Evolutionary conservation across 345 rosid genomes (phyloP).

Genomic region (Populus ilicifolia): DNA sequence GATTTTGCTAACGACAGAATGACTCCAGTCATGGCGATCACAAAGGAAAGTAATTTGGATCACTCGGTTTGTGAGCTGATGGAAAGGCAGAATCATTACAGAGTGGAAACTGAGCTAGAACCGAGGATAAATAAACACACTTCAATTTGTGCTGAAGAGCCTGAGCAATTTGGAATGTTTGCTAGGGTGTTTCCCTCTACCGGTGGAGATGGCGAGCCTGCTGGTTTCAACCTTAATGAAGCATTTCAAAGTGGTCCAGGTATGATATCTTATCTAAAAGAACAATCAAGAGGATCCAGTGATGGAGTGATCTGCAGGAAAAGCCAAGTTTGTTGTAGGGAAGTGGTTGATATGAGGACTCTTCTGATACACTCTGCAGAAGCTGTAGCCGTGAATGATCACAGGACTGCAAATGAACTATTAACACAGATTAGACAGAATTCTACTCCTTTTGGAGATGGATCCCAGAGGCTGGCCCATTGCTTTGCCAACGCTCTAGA

Average conservation of each 20-base stretch:
- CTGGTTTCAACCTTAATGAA: conserved; percentile 21
- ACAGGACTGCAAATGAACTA: conserved; percentile 41
- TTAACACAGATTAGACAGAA: conserved; percentile 55
- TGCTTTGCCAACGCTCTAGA: conserved; percentile 58
- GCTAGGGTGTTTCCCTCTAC: conserved; percentile 10
- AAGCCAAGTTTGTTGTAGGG: neutral
- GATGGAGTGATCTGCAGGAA: conserved; percentile 1
- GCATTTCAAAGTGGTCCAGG: conserved; percentile 14
- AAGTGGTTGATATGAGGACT: conserved; percentile 44
- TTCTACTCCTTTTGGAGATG: conserved; percentile 51
- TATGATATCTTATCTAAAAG: conserved; percentile 7
- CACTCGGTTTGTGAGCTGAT: neutral
- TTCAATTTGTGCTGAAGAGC: neutral
- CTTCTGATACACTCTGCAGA: conserved; percentile 58
- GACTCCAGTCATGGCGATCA: conserved; percentile 3
- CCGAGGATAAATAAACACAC: conserved; percentile 16
- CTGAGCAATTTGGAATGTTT: conserved; percentile 12
- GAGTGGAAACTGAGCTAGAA: neutral
- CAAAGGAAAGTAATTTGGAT: neutral
- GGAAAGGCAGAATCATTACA: conserved; percentile 11
- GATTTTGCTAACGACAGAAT: neutral
- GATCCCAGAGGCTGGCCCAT: conserved; percentile 60
- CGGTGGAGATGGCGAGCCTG: conserved; percentile 5
- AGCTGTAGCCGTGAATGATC: conserved; percentile 52
- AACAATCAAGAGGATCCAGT: neutral